phyloP scores from a whole-genome alignment of 805 yeast genomes.

The Yamadazyma kitorensis region DNA sequence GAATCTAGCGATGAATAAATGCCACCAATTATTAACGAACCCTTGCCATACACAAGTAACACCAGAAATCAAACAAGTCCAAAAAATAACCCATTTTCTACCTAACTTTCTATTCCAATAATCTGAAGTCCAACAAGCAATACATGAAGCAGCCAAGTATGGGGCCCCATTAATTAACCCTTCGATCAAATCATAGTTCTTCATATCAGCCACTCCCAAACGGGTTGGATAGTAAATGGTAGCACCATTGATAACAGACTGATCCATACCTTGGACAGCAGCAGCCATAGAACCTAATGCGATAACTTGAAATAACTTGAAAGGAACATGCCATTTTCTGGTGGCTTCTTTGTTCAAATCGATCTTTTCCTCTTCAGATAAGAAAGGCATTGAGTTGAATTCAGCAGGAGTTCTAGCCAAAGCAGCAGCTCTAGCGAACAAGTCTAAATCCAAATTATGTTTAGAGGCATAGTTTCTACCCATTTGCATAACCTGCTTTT shows the following conservation, averaged over 20 bases:
- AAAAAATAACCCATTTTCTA: slow-evolving; percentile 58
- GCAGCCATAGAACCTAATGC: slow-evolving; percentile 66
- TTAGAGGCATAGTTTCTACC: slow-evolving; percentile 63
- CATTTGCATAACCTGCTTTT: slow-evolving; percentile 65
- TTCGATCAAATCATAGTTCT: slow-evolving; percentile 53
- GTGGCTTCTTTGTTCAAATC: slow-evolving; percentile 49
- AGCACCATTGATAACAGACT: slow-evolving; percentile 69
- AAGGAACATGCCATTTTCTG: slow-evolving; percentile 44
- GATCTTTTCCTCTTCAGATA: slow-evolving; percentile 40
- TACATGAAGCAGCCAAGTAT: slow-evolving; percentile 54
- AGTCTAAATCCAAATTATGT: slow-evolving; percentile 52
- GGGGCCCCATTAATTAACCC: slow-evolving; percentile 68
- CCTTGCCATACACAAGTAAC: slow-evolving; percentile 69
- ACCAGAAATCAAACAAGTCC: slow-evolving; percentile 58
- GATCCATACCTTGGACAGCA: slow-evolving; percentile 76
- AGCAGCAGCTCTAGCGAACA: slow-evolving; percentile 61
- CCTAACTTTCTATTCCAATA: slow-evolving; percentile 52
- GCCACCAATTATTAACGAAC: slow-evolving; percentile 58
- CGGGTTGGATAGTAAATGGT: slow-evolving; percentile 56
- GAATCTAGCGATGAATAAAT: slow-evolving; percentile 57
- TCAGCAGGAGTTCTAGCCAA: slow-evolving; percentile 54
- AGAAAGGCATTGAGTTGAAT: slow-evolving; percentile 55
- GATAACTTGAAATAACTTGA: slow-evolving; percentile 49
- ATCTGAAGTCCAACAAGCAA: slow-evolving; percentile 63
- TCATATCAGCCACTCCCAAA: slow-evolving; percentile 45